phyloP scores from a whole-genome alignment of 2,329 filamentous ascomycete genomes.

The Venturia aucupariae region DNA sequence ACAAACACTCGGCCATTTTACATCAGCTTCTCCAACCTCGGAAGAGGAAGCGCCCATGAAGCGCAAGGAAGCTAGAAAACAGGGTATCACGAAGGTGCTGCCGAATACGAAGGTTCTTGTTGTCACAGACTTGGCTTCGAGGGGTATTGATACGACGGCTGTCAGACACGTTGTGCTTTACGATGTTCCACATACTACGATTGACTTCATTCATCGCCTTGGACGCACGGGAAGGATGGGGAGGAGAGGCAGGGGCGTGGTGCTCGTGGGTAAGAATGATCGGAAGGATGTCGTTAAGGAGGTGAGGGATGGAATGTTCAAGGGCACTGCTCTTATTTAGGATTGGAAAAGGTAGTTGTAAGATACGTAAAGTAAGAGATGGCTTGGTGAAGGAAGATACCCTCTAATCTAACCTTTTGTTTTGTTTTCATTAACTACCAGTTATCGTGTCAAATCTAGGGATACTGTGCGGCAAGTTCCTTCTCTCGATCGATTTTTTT shows the following conservation, averaged over 20 bases:
- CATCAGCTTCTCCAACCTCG: neutral
- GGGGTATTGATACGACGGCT: slow-evolving; percentile 88
- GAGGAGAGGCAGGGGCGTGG: slow-evolving; percentile 76
- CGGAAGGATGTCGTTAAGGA: slow-evolving; percentile 84
- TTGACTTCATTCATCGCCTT: slow-evolving; percentile 95
- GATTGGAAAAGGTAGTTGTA: neutral
- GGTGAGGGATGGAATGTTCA: slow-evolving; percentile 65
- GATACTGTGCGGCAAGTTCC: neutral
- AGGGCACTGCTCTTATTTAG: slow-evolving; percentile 40
- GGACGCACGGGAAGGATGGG: slow-evolving; percentile 91
- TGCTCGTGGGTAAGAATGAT: slow-evolving; percentile 83
- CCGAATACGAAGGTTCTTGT: slow-evolving; percentile 83
- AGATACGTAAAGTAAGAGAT: slow-evolving; percentile 6
- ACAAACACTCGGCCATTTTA: slow-evolving; percentile 14
- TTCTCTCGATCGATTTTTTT: neutral
- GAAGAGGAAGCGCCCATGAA: neutral
- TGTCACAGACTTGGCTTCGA: slow-evolving; percentile 82
- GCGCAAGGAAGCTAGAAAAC: neutral
- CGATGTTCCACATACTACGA: slow-evolving; percentile 94
- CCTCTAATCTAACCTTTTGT: neutral
- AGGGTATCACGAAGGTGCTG: slow-evolving; percentile 39
- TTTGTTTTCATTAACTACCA: neutral
- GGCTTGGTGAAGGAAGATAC: neutral
- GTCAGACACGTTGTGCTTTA: slow-evolving; percentile 89
- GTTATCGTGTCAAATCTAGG: neutral